Base-by-base conservation (phyloP, 2,329 filamentous ascomycete species). In the Apiospora koreana region DNA sequence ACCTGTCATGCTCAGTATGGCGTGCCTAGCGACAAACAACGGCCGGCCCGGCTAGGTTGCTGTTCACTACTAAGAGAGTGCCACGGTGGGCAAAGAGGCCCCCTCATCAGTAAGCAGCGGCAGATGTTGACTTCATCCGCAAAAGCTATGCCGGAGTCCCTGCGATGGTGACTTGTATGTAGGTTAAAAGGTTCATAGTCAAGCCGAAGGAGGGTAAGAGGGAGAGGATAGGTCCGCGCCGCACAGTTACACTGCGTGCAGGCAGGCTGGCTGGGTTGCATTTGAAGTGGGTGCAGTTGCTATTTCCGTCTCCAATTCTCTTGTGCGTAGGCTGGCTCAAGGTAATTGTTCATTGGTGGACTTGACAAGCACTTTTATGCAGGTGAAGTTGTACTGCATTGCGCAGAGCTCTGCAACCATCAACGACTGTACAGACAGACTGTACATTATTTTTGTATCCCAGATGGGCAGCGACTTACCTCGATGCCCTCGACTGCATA, bases 221-320 rank as follows among this genome's bases (percentile, higher is more conserved):
- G 9, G 50, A 31, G 50, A 58, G 28, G 38, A 48, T 31, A 68
- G 66, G 45, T 42, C 45, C 66, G 66, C 45, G 66, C 66, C 66
- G 66, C 66, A 54, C 45, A 8, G 66, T 68, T 68, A 54, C 66
- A 54, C 66, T 50, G 66, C 45, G 28, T 68, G 35, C 12, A 50
- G 31, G 12, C 65, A 46, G 42, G 42, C 42, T 62, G 31, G 12
- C 65, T 67, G 42, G 42, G 65, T 62, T 62, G 54, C 31, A 62
- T 35, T 38, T 31, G 18, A 38, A 38, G 54, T 62, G 54, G 54
- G 21, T 62, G 31, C 4, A n/a, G 21, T 62, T 62, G 54, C 54
- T 62, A 62, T 62, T 62, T 62, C 31, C 31, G 31, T 38, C 54
- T 38, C 54, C 54, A 62, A 16, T 38, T 62, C 54, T 62, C 54